Base-by-base conservation (phyloP, 2,329 filamentous ascomycete genomes). In the Pseudogymnoascus sp. region DNA sequence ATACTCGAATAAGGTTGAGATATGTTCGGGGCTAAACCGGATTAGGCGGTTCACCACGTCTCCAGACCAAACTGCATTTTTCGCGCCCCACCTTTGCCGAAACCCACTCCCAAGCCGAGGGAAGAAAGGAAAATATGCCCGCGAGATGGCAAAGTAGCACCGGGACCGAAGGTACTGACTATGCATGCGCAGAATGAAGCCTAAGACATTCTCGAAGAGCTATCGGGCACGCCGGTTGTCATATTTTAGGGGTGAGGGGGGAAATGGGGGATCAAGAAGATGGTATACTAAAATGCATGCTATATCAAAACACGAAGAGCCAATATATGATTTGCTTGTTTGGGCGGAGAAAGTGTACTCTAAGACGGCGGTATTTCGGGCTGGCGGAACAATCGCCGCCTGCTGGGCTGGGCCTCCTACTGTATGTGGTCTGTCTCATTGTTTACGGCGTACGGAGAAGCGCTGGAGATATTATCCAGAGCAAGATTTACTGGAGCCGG, bases 21-120 rank as follows among this genome's bases (percentile, higher is more conserved):
- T 53, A 33, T 53, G 28, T 20, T 53, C n/a, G 12, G 8, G 28
- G 15, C 47, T 53, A 53, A 4, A 7, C 28, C 47, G 2, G 28
- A 53, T 53, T 53, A 53, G 47, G 47, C 28, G 47, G 47, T 28
- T 53, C 47, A 53, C 35, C 57, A 43, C 35, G 57, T 59, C 57
- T 59, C 57, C 57, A 59, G 57, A 59, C 57, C 57, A 59, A 37
- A 43, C 35, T 43, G 57, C 35, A 43, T 38, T 59, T 59, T 59
- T 59, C 57, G 18, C 6, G 35, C 28, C 47, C 47, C 47, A 53
- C 47, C 47, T 53, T 33, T 33, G 47, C 47, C 28, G 47, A 33
- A 53, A 53, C n/a, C 47, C 47, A 53, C 47, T 33, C n/a, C 18
- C 18, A 53, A 53, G 47, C 47, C 47, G 47, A 53, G 47, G 47